Base-by-base conservation (phyloP, 2,329 filamentous ascomycete species). In the Albifimbria verrucaria region DNA sequence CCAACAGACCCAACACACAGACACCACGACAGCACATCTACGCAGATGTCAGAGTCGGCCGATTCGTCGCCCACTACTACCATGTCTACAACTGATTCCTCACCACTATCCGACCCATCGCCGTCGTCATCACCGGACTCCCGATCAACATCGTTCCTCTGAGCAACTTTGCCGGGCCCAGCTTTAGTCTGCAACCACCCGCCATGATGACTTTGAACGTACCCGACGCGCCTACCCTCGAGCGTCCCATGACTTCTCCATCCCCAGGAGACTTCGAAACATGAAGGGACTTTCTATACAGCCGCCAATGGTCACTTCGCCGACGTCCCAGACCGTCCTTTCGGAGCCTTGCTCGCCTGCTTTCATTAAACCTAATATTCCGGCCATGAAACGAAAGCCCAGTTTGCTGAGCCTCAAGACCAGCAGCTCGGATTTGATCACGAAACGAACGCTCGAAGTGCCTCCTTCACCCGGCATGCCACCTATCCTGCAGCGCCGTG, bases 51-150 rank as follows among this genome's bases (percentile, higher is more conserved):
- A 17, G 90, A 90, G 58, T 97, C 94, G 1, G 90, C 90, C 42
- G 92, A 96, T 65, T 96, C 93, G 21, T 97, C 93, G 9, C 94
- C 94, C 1, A 97, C 93, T 7, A 97, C 92, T 3, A 96, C 93
- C 2, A 83, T 94, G 48, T 96, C 92, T 6, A 96, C 91, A 20
- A 90, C 93, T 58, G 93, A 96, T 72, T 95, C 92, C 5, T 93
- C 91, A 9, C 90, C 91, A 25, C 80, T 94, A 48, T 92, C 92
- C 25, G 93, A 97, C 63, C 88, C 90, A 7, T 97, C 93, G 5
- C 92, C 94, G 3, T 93, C 88, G 50, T 91, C 92, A 21, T 97
- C 93, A 1, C 93, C 93, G 9, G 92, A 97, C 71, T 97, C 94
- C 3, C 92, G 2, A 77, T 88, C 51, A 88, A 89, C 52, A 77